A percentile compares a stretch with the other conserved stretches of the same genome.
Conservation (phyloP, 169 alveolate species). For the Neospora caninum region DNA sequence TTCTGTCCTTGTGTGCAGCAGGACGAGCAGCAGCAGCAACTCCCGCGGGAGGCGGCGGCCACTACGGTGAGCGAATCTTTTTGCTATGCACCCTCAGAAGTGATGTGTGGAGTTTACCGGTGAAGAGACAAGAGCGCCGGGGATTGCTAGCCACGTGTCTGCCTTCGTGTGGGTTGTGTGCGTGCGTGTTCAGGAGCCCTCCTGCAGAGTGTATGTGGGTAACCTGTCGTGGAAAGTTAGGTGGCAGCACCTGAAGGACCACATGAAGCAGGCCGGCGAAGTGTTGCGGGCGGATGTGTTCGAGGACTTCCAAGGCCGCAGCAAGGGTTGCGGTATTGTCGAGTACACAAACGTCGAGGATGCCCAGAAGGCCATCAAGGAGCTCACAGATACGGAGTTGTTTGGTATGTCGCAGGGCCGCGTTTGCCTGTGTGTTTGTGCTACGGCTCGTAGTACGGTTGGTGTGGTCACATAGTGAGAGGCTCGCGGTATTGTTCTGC, state of each 20-base stretch:
- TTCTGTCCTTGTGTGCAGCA: background rate
- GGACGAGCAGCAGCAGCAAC: background rate
- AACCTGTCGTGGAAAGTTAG: slow-evolving; percentile 90
- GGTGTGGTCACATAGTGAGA: no score
- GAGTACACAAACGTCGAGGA: slow-evolving; percentile 65
- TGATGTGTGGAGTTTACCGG: background rate
- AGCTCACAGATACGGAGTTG: slow-evolving; percentile 70
- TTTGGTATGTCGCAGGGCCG: slow-evolving; percentile 17
- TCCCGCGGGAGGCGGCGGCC: background rate
- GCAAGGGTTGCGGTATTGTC: slow-evolving; percentile 76
- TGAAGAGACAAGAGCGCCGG: background rate
- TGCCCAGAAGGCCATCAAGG: slow-evolving; percentile 71
- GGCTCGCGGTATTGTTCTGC: no score
- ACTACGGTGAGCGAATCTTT: background rate
- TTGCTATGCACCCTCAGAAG: background rate
- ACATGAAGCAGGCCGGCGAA: slow-evolving; percentile 91
- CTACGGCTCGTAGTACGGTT: background rate
- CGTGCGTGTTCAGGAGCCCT: slow-evolving; percentile 58
- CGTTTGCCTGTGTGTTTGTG: background rate
- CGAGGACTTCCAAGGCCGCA: slow-evolving; percentile 88
- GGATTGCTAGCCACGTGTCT: no score
- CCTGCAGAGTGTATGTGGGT: slow-evolving; percentile 90
- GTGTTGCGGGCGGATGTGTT: slow-evolving; percentile 90
- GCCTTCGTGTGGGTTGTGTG: background rate
- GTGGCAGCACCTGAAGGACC: slow-evolving; percentile 90